phyloP scores from a whole-genome alignment of 208 protist species.

The Leishmania turanica region DNA sequence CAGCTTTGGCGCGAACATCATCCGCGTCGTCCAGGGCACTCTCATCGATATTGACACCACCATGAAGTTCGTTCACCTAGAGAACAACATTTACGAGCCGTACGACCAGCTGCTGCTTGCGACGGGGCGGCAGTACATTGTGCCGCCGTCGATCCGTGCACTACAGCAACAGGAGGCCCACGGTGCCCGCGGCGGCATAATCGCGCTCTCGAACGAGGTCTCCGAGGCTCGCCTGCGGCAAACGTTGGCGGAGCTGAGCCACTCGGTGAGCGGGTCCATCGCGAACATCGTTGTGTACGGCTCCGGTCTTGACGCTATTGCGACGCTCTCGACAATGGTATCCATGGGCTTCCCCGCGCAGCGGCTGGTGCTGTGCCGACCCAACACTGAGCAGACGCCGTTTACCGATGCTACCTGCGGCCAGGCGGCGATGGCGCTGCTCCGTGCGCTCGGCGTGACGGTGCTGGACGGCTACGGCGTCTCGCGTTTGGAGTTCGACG shows the following conservation, averaged over 20 bases:
- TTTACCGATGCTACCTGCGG: constrained; percentile 51
- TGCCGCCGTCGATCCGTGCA: constrained; percentile 56
- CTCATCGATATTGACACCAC: constrained; percentile 87
- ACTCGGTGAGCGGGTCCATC: constrained; percentile 57
- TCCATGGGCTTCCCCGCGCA: constrained; percentile 74
- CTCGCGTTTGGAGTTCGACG: constrained; percentile 84
- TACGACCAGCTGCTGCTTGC: constrained; percentile 92
- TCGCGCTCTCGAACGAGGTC: constrained; percentile 61
- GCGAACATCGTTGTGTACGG: constrained; percentile 90
- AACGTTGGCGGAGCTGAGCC: constrained; percentile 60
- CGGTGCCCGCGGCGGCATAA: constrained; percentile 45
- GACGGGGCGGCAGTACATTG: constrained; percentile 87
- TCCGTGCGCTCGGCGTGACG: constrained; percentile 78
- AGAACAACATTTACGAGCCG: constrained; percentile 86
- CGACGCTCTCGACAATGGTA: constrained; percentile 65
- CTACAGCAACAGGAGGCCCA: constrained; percentile 68
- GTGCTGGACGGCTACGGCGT: constrained; percentile 81
- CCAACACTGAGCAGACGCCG: constrained; percentile 32
- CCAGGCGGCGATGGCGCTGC: constrained; percentile 59
- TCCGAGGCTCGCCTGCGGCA: constrained; percentile 65
- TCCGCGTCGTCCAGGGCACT: constrained; percentile 80
- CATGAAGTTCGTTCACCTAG: constrained; percentile 76
- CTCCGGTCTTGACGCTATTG: constrained; percentile 79
- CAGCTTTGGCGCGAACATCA: constrained; percentile 28
- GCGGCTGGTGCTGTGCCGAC: constrained; percentile 77